Conservation (phyloP, 1,284 basidiomycete species). For the Inonotus obliquus region DNA sequence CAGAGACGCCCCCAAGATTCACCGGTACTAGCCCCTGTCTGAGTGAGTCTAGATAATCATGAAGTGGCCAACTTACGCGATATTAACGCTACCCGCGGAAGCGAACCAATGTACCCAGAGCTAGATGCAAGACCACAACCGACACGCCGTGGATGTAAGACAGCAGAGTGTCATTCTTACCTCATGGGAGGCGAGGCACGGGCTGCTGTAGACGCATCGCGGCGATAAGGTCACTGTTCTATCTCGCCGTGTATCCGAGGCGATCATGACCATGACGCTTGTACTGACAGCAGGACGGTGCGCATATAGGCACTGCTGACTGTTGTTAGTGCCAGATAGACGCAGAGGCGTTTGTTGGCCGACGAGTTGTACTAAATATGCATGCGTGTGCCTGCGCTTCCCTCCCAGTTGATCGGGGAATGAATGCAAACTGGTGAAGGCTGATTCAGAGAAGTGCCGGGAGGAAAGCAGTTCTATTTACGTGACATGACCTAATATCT, state of each 20-base stretch:
- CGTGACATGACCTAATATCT: conserved; percentile 12
- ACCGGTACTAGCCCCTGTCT: neutral
- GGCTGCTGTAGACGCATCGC: neutral
- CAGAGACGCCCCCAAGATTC: neutral
- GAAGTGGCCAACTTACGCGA: neutral
- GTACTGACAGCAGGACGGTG: neutral
- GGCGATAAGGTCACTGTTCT: neutral
- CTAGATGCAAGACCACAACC: neutral
- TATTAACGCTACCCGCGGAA: neutral
- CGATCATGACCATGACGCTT: no score
- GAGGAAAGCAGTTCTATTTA: neutral
- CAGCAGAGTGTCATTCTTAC: neutral
- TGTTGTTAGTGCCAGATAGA: neutral
- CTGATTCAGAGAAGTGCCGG: neutral
- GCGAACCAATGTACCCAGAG: neutral
- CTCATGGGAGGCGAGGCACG: neutral
- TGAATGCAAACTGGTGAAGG: no score
- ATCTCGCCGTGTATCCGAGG: neutral
- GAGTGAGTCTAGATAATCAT: neutral
- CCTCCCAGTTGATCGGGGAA: neutral
- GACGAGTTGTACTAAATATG: neutral
- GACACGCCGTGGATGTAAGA: neutral
- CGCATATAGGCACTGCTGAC: neutral
- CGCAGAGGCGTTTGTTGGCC: neutral
- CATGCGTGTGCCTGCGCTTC: neutral